Conservation (phyloP, 2,329 filamentous ascomycete genomes). For the Calonectria honghensis region DNA sequence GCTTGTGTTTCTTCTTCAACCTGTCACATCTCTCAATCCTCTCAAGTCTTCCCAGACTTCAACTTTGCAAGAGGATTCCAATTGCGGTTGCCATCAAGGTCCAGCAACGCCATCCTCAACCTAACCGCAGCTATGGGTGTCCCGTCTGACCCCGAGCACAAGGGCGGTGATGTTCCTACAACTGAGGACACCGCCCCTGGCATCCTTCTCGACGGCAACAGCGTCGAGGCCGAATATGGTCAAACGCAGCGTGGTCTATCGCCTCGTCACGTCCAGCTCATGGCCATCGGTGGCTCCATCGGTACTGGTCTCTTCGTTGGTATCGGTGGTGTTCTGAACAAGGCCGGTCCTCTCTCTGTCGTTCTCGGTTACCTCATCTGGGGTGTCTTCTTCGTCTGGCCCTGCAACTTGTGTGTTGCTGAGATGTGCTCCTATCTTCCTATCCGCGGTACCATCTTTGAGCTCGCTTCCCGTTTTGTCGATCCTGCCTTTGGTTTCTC, state of each 20-base stretch:
- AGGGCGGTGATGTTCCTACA: conserved; percentile 51
- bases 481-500: conserved; percentile 76
- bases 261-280: conserved; percentile 68
- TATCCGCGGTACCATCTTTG: conserved; percentile 72
- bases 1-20: conserved; percentile 47
- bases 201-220: conserved; percentile 52
- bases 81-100: conserved; percentile 13
- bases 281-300: conserved; percentile 69
- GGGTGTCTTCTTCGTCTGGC: conserved; percentile 67
- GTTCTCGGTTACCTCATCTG: conserved; percentile 67
- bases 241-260: conserved; percentile 59
- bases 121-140: conserved; percentile 50
- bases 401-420: conserved; percentile 68
- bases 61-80: conserved; percentile 24
- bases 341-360: conserved; percentile 66
- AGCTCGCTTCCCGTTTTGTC: conserved; percentile 72
- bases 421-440: conserved; percentile 76
- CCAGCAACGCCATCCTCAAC: conserved; percentile 18
- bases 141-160: conserved; percentile 52
- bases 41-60: conserved; percentile 28
- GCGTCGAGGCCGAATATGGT: conserved; percentile 55
- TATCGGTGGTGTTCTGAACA: conserved; percentile 64
- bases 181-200: conserved; percentile 54
- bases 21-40: conserved; percentile 40
- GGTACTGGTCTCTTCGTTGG: conserved; percentile 68